These are phyloP conservation scores for Phytophthora palmivora DNA, from an alignment of 352 stramenopile genomes.

Conservation along the genomic window DNA sequence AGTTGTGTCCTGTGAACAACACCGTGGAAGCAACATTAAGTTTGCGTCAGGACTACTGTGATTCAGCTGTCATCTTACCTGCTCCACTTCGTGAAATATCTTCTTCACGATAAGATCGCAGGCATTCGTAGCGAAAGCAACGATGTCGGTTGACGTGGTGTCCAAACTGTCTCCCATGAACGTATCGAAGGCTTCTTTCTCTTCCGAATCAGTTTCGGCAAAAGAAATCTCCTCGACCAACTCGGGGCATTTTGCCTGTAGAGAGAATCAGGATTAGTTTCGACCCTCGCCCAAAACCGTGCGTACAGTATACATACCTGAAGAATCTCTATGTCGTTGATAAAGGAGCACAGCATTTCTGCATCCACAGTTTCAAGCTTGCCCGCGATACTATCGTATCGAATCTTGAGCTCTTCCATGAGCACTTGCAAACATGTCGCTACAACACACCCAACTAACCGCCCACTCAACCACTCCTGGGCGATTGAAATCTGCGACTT, in stretches of 20 bases:
- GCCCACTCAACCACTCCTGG: constrained; percentile 81
- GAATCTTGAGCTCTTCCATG: constrained; percentile 78
- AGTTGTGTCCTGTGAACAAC: constrained; percentile 59
- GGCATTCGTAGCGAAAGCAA: constrained; percentile 68
- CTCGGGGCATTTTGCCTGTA: constrained; percentile 80
- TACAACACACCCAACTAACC: constrained; percentile 70
- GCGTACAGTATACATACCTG: constrained; percentile 58
- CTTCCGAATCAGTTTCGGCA: constrained; percentile 68
- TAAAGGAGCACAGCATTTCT: constrained; percentile 86
- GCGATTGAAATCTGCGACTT: constrained; percentile 88
- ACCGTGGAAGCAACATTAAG: neutral
- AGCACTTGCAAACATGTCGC: constrained; percentile 73
- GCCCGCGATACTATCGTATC: constrained; percentile 62
- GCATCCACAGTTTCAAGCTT: constrained; percentile 60
- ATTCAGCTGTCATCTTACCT: constrained; percentile 36
- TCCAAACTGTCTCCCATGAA: constrained; percentile 83
- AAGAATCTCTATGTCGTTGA: constrained; percentile 85
- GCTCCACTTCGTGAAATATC: constrained; percentile 83
- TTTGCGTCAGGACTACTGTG: neutral
- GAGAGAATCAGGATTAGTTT: constrained; percentile 5
- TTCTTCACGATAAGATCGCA: constrained; percentile 78
- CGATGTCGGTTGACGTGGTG: constrained; percentile 81
- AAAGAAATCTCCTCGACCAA: constrained; percentile 87
- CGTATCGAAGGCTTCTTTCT: constrained; percentile 80
- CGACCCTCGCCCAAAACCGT: neutral